phyloP scores from a whole-genome alignment of 1,139 yeast genomes.

The Kodamaea anthophila region DNA sequence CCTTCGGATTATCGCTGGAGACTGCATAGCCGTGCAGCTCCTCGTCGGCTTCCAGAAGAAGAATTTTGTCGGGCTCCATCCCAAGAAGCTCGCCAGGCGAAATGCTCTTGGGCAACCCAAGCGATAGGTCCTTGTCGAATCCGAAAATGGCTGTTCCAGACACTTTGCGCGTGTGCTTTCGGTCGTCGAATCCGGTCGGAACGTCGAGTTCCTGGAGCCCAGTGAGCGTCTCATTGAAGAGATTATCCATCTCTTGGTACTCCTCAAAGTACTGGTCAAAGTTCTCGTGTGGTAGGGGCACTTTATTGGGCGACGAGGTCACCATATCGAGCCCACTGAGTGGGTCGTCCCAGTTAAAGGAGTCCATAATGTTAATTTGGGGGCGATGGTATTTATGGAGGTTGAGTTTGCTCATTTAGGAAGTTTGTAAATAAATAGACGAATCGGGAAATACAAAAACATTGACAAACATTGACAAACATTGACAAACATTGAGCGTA shows the following conservation, averaged over 20 bases:
- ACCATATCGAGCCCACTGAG: slow-evolving; percentile 6
- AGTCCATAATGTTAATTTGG: slow-evolving; percentile 16
- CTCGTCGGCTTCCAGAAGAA: slow-evolving; percentile 27
- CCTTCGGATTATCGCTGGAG: slow-evolving; percentile 25
- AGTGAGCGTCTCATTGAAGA: slow-evolving; percentile 38
- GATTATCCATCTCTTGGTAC: slow-evolving; percentile 35
- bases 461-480: too few species aligned
- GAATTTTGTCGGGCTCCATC: slow-evolving; percentile 9
- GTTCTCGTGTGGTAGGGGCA: slow-evolving; percentile 31
- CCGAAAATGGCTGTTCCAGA: slow-evolving; percentile 68
- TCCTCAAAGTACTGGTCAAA: slow-evolving; percentile 32
- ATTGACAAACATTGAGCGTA: too few species aligned
- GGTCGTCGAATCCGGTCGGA: slow-evolving; percentile 21
- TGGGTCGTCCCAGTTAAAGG: slow-evolving; percentile 26
- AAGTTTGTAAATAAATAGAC: too few species aligned
- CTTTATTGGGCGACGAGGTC: slow-evolving; percentile 12
- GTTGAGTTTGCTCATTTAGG: too few species aligned
- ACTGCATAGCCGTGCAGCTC: slow-evolving; percentile 18
- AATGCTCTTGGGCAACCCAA: slow-evolving; percentile 28
- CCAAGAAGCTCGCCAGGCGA: slow-evolving; percentile 34
- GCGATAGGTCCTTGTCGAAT: slow-evolving; percentile 44
- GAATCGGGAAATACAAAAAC: too few species aligned
- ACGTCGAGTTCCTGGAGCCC: slow-evolving; percentile 50
- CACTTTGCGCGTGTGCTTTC: slow-evolving; percentile 30
- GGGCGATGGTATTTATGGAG: too few species aligned